Evolutionary conservation across 2,329 filamentous ascomycete species (phyloP), one percentile per base, ranked within the genome.

Genomic region (Hypoxylon sp.): DNA sequence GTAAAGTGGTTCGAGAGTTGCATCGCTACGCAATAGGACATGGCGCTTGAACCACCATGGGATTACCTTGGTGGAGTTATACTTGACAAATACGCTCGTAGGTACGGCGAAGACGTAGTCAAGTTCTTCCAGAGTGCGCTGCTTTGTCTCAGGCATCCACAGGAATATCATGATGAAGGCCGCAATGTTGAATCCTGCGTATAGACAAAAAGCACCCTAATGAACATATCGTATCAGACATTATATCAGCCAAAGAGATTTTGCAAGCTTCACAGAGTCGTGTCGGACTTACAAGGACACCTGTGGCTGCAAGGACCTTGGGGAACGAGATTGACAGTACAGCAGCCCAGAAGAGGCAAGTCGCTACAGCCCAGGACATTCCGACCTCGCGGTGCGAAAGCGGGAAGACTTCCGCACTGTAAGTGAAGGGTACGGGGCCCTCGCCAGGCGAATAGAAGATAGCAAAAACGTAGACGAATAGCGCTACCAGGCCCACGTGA

Each of bases 391-490:
- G 85, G 53, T 89, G 84, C 67, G 89, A 88, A 2, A 89, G 80
- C 5, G 88, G 88, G 72, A 89, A 90, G 0, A 86, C 87, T 75
- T 90, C 89, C 36, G 89, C 88, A 0, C 87, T 89, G 76, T 90
- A 91, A 0, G 87, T 89, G 73, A 89, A 90, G 0, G 88, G 87
- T 0, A 90, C 87, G 5, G 81, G 81, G 2, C 72, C 73, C 52
- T 72, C 71, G 4, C 73, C 72, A 7, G 73, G 73, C 10, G 66
- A 70, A 60, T 75, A 72, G 21, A 75, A 70, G 5, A 87, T 87
- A 0, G 85, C 87, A 68, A 91, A 92, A 13, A 91, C 75, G 78
- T 88, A 91, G 68, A 91, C 81, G 67, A 91, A 90, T 3, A 89
- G 79, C 0, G 88, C 86, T 13, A 91, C 84, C 0, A 87, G 76